Evolutionary conservation across 257 asterid genomes (phyloP), one percentile per base, ranked within the genome.

Genomic region (Solanum rostratum): DNA sequence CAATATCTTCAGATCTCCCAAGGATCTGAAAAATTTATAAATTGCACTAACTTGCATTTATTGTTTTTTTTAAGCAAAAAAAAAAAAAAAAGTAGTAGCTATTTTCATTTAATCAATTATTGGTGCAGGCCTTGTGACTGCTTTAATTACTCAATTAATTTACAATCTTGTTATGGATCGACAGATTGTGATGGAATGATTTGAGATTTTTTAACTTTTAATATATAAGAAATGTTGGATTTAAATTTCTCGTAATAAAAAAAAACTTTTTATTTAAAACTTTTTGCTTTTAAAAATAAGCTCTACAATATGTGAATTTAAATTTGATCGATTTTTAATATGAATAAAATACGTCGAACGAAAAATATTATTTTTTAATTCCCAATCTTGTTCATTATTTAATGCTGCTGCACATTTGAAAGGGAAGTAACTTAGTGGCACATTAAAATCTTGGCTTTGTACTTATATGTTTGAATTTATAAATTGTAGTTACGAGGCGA

Each of bases 291-390:
- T 0, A 57, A 3, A 57, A 43, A 57, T n/a, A 24, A n/a, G 1
- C 3, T n/a, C 7, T n/a, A 59, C 2, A 12, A n/a, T 3, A n/a
- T 3, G 15, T 2, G 1, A 60, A 22, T 60, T 0, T 22, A 60
- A 60, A 60, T 60, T 60, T 60, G 11, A 11, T 60, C 1, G 1
- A 2, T 22, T 11, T 0, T 22, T 1, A 3, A 59, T 11, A 59
- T 3, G 15, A 12, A 10, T 10, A 2, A 0, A 0, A 7, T 0
- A 57, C 0, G 10, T 6, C 2, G 16, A 12, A 2, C 14, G 4
- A 3, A 11, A 45, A 45, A 45, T 45, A 9, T 5, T 15, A 3
- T 33, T 33, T 33, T 33, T 33, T 33, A 55, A 57, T 24, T 62
- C 37, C 13, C 73, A 65, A 33, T 24, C 49, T 15, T 69, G 18